Conservation (phyloP, 1,284 basidiomycete species). For the Pterulicium gracile region DNA sequence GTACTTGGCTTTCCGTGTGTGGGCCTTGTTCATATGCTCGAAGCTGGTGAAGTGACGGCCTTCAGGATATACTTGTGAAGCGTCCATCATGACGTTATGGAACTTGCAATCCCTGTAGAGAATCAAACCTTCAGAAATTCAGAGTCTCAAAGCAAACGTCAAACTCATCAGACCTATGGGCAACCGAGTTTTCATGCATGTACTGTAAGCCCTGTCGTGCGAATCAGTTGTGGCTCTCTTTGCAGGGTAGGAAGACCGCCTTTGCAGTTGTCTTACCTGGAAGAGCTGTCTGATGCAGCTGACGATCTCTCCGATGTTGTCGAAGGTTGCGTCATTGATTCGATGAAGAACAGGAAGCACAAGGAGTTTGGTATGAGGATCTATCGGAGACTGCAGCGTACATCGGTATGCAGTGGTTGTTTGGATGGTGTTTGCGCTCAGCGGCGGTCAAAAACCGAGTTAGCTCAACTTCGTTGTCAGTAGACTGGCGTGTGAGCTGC, state of each 20-base stretch:
- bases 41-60: conserved; percentile 15
- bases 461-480: conserved; percentile 19
- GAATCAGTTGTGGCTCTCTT: background rate
- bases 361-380: conserved; percentile 13
- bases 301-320: conserved; percentile 21
- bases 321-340: conserved; percentile 15
- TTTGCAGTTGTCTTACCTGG: conserved; percentile 16
- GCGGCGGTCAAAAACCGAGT: conserved; percentile 13
- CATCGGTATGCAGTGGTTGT: conserved; percentile 25
- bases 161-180: conserved; percentile 22
- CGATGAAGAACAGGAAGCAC: conserved; percentile 21
- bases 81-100: conserved; percentile 27
- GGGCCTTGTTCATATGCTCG: conserved; percentile 12
- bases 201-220: conserved; percentile 23
- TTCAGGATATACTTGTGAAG: conserved; percentile 16
- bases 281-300: conserved; percentile 21
- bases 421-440: conserved; percentile 13
- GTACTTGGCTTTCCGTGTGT: conserved; percentile 12
- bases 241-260: conserved; percentile 2
- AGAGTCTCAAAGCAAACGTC: background rate
- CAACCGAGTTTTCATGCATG: conserved; percentile 25
- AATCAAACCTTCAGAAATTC: too few relatives aligned
- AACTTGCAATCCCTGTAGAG: conserved; percentile 27
- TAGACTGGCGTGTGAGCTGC: conserved; percentile 5
- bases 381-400: conserved; percentile 19